Evolutionary conservation across 164 flowering plant species (phyloP), one percentile per base, ranked within the genome.

Genomic region (Berberis thunbergii): DNA sequence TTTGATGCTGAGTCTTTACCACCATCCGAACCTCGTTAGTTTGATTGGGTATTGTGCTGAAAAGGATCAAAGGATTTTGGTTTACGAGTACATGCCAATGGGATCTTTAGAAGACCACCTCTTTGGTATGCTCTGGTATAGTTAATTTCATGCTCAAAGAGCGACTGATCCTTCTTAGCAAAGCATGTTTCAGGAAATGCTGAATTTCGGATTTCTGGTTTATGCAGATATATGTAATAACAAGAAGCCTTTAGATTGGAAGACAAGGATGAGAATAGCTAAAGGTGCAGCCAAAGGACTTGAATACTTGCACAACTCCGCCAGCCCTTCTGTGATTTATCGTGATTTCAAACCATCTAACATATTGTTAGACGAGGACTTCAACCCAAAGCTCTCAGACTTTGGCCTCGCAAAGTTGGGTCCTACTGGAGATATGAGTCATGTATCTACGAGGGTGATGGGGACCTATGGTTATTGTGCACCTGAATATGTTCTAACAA

Each of bases 321-420:
- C 89, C 2, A 65, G 78, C 39, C 93, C 93, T 5, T 89, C 89
- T 4, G 88, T 87, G 8, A 87, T 87, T 60, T 87, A 85, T 59
- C 81, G 93, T 4, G 93, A 87, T 66, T 85, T 87, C 68, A 87
- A 87, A 76, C 81, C 93, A 59, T 81, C 93, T 0, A 87, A 87
- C 67, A 81, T 87, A 66, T 69, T 87, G 4, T 61, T 87, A 61
- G 88, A 85, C 59, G 78, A 84, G 84, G 61, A 80, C 54, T 86
- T 73, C 80, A 80, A 79, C 75, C 87, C 91, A 56, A 88, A 84
- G 41, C 86, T 87, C 63, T 87, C 95, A 45, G 95, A 87, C 73
- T 87, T 87, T 70, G 95, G 95, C 58, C 66, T 88, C 58, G 95
- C 95, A 2, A 83, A 86, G 63, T 82, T 86, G 55, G 95, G 91